Conservation (phyloP, 768 basidiomycete genomes). For the Pleurotus cornucopiae region DNA sequence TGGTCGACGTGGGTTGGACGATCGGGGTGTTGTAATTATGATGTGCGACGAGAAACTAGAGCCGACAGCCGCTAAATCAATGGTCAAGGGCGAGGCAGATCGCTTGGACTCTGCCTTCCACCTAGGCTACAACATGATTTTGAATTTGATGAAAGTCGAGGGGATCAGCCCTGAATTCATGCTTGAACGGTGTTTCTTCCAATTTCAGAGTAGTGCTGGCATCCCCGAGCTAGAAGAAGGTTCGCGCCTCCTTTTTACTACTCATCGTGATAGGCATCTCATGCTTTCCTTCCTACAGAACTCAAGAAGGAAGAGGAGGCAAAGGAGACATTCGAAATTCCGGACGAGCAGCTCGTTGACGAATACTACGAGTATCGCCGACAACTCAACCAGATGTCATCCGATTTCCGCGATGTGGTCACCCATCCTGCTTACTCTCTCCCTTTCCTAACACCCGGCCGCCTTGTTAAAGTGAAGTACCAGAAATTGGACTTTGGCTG, state of each 20-base stretch:
- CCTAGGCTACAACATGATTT: conserved; percentile 97
- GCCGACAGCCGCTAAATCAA: conserved; percentile 83
- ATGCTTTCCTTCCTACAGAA: conserved; percentile 42
- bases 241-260: conserved; percentile 29
- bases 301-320: conserved; percentile 67
- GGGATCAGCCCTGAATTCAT: conserved; percentile 98
- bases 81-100: conserved; percentile 99
- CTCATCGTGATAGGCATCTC: background rate
- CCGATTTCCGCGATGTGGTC: conserved; percentile 88
- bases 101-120: conserved; percentile 97
- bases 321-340: conserved; percentile 62
- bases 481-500: conserved; percentile 91
- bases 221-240: conserved; percentile 84
- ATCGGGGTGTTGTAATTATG: conserved; percentile 99
- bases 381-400: conserved; percentile 84
- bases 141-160: conserved; percentile 98
- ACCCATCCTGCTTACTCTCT: conserved; percentile 95
- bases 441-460: conserved; percentile 89
- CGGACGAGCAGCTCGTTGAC: conserved; percentile 77
- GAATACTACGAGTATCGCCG: conserved; percentile 94
- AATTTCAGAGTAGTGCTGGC: conserved; percentile 94
- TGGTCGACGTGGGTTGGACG: conserved; percentile 93
- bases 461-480: conserved; percentile 88
- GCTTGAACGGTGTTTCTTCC: conserved; percentile 96
- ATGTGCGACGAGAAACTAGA: conserved; percentile 99